These are phyloP conservation scores for Apiospora aurea DNA, from an alignment of 2,329 filamentous ascomycete genomes.

Conservation along the genomic window DNA sequence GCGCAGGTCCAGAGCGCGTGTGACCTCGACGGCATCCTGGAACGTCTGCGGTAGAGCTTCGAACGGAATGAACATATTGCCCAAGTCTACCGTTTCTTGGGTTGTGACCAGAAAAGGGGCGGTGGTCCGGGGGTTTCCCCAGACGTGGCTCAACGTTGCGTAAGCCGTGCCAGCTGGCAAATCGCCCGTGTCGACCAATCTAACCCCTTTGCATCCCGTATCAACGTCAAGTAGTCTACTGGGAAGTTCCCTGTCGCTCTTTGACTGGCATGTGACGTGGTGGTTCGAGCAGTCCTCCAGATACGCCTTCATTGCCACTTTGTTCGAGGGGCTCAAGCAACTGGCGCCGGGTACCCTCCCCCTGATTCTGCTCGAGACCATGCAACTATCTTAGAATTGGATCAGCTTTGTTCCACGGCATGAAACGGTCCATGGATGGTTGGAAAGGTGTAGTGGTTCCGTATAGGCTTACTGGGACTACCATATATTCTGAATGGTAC, in stretches of 20 bases:
- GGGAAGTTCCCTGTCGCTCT: neutral
- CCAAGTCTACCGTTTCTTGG: neutral
- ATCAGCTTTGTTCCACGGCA: no score
- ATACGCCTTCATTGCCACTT: neutral
- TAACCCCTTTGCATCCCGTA: neutral
- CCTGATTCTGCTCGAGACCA: neutral
- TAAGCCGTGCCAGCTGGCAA: neutral
- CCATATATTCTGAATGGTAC: neutral
- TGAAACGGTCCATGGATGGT: no score
- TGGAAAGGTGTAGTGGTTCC: no score
- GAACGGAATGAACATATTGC: no score
- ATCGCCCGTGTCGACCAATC: neutral
- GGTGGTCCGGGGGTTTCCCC: neutral
- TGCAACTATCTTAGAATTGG: neutral
- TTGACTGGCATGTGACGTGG: neutral
- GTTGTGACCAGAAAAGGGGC: neutral
- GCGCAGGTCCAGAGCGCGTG: neutral
- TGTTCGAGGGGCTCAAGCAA: neutral
- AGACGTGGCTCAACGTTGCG: neutral
- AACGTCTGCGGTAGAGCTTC: neutral
- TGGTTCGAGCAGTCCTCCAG: neutral
- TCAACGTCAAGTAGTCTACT: neutral
- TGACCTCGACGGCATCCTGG: neutral
- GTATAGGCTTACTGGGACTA: neutral
- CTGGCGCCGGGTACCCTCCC: neutral